Evolutionary conservation across 257 asterid genomes (phyloP).

Genomic region (Lycium barbarum): DNA sequence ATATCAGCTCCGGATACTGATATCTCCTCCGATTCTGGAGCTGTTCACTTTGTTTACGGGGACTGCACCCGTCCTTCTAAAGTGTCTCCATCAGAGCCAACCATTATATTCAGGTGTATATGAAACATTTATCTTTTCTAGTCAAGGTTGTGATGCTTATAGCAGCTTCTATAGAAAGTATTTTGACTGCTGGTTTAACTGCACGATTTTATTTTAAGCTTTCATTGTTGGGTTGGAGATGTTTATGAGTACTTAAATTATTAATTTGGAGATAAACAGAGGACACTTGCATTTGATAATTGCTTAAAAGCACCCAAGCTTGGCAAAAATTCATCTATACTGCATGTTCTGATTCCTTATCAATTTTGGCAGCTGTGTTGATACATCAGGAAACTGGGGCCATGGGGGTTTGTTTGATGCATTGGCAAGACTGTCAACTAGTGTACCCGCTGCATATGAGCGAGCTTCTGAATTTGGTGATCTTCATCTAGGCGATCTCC

Average conservation of each 20-base stretch:
- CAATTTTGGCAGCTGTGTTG: slow-evolving; percentile 75
- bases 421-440: slow-evolving; percentile 63
- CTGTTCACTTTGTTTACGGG: slow-evolving; percentile 85
- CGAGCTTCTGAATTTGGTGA: slow-evolving; percentile 86
- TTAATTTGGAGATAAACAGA: not conserved
- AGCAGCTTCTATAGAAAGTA: not conserved
- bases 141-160: not conserved
- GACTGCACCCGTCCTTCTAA: slow-evolving; percentile 85
- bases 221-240: slow-evolving; percentile 4
- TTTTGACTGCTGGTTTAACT: slow-evolving; percentile 1
- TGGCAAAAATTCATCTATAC: not conserved
- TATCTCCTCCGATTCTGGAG: slow-evolving; percentile 63
- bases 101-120: slow-evolving; percentile 74
- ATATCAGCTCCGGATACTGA: slow-evolving; percentile 52
- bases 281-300: not conserved
- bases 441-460: slow-evolving; percentile 70
- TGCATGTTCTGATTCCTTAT: slow-evolving; percentile 24
- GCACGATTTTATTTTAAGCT: not conserved
- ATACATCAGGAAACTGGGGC: slow-evolving; percentile 96
- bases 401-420: slow-evolving; percentile 95
- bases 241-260: not conserved
- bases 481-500: slow-evolving; percentile 91
- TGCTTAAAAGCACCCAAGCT: slow-evolving; percentile 16
- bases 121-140: not conserved
- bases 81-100: slow-evolving; percentile 67